phyloP scores from a whole-genome alignment of 2,329 filamentous ascomycete species.

The Leptographium wingfieldii region DNA sequence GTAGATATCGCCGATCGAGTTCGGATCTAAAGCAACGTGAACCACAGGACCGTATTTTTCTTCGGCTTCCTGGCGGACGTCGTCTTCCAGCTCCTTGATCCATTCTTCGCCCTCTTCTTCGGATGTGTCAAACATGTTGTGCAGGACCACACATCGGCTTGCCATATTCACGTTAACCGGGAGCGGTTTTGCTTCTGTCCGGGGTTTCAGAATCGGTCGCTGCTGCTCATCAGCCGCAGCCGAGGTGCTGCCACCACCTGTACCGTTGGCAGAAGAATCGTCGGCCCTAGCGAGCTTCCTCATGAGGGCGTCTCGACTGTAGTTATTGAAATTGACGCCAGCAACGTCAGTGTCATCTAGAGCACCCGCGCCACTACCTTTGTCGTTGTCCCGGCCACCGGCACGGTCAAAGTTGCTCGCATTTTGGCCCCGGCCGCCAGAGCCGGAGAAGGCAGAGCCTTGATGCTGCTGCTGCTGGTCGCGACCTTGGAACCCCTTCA shows the following conservation, averaged over 20 bases:
- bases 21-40: conserved; percentile 89
- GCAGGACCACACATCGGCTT: conserved; percentile 83
- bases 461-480: conserved; percentile 59
- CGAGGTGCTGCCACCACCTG: neutral
- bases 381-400: conserved; percentile 78
- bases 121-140: conserved; percentile 88
- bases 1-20: conserved; percentile 92
- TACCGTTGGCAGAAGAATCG: conserved; percentile 37
- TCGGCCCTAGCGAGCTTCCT: conserved; percentile 94
- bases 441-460: conserved; percentile 82
- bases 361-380: conserved; percentile 82
- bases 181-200: conserved; percentile 55
- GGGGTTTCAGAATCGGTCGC: conserved; percentile 62
- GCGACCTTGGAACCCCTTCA: conserved; percentile 83
- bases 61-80: conserved; percentile 86
- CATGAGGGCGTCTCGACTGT: conserved; percentile 97
- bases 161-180: conserved; percentile 74
- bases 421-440: conserved; percentile 59
- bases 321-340: conserved; percentile 99
- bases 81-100: conserved; percentile 88
- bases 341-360: conserved; percentile 95
- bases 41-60: conserved; percentile 94
- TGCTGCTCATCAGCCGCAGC: conserved; percentile 39
- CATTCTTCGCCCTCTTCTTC: conserved; percentile 84
- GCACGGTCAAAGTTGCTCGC: conserved; percentile 69